phyloP scores from a whole-genome alignment of 2,329 filamentous ascomycete genomes.

The Akanthomyces dipterigenus region DNA sequence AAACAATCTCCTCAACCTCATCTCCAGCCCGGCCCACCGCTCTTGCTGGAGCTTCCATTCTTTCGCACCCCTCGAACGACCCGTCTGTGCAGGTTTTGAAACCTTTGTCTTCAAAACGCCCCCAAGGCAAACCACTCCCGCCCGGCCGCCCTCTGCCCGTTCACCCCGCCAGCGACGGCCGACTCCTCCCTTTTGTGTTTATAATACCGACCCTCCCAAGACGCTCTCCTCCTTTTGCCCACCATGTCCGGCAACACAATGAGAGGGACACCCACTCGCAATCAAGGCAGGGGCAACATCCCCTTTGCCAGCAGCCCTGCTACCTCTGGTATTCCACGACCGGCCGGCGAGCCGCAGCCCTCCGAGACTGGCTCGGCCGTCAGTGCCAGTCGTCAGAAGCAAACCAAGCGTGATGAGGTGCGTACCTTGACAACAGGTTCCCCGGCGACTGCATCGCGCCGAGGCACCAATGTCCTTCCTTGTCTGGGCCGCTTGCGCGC shows the following conservation, averaged over 20 bases:
- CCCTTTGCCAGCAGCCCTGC: conserved; percentile 57
- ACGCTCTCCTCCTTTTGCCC: conserved; percentile 5
- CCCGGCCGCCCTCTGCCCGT: background rate
- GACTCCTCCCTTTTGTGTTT: conserved; percentile 2
- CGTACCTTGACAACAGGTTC: conserved; percentile 24
- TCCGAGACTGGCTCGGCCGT: conserved; percentile 63
- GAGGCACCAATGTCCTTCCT: background rate
- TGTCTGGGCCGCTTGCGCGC: background rate
- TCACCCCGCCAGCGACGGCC: conserved; percentile 2
- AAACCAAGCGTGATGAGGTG: conserved; percentile 98
- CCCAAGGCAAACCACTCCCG: conserved; percentile 1
- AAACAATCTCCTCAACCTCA: conserved; percentile 10
- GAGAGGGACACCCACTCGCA: conserved; percentile 62
- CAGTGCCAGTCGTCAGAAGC: conserved; percentile 92
- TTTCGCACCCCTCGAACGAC: conserved; percentile 5
- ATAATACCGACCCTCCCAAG: background rate
- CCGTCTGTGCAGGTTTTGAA: conserved; percentile 8
- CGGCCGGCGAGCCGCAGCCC: conserved; percentile 56
- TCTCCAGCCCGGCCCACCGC: conserved; percentile 9
- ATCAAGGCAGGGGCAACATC: conserved; percentile 50
- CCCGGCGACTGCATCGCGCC: background rate
- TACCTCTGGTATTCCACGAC: conserved; percentile 62
- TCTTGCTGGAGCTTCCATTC: background rate
- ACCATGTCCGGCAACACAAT: conserved; percentile 56
- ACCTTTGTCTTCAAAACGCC: background rate